Evolutionary conservation across 768 basidiomycete genomes (phyloP).

Genomic region (Rhodotorula paludigena): DNA sequence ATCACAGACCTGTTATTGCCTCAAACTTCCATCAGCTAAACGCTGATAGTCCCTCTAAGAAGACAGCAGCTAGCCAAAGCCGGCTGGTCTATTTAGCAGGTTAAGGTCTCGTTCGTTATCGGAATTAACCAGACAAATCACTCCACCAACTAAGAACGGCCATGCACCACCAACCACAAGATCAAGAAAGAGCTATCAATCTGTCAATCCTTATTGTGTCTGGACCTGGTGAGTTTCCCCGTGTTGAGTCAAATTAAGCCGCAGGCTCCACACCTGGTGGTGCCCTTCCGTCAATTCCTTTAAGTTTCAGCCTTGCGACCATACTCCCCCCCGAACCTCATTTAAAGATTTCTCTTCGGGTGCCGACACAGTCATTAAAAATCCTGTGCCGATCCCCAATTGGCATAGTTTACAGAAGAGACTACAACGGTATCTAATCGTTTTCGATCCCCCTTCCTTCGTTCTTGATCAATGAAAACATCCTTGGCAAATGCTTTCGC

Average conservation of each 20-base stretch:
- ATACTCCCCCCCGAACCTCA: constrained; percentile 79
- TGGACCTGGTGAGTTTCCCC: constrained; percentile 75
- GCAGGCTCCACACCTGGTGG: constrained; percentile 74
- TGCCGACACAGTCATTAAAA: constrained; percentile 68
- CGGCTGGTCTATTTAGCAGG: constrained; percentile 83
- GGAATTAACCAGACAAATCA: constrained; percentile 97
- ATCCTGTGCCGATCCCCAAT: constrained; percentile 69
- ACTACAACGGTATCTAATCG: constrained; percentile 76
- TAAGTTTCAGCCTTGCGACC: constrained; percentile 72
- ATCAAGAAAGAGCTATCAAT: constrained; percentile 80
- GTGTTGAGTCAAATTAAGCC: constrained; percentile 81
- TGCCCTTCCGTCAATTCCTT: constrained; percentile 79
- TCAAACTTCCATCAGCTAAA: constrained; percentile 79
- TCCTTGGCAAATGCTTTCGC: constrained; percentile 81
- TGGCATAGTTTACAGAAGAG: constrained; percentile 79
- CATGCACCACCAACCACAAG: constrained; percentile 83
- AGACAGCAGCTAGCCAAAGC: constrained; percentile 67
- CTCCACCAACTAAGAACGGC: constrained; percentile 85
- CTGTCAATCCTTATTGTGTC: constrained; percentile 71
- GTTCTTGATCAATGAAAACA: constrained; percentile 81
- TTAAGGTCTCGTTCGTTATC: constrained; percentile 91
- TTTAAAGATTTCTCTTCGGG: constrained; percentile 78
- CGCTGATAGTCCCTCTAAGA: constrained; percentile 81
- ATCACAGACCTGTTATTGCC: constrained; percentile 89
- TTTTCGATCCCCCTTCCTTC: constrained; percentile 80